Conservation (phyloP, 441 rosid genomes). For the Corymbia calophylla region DNA sequence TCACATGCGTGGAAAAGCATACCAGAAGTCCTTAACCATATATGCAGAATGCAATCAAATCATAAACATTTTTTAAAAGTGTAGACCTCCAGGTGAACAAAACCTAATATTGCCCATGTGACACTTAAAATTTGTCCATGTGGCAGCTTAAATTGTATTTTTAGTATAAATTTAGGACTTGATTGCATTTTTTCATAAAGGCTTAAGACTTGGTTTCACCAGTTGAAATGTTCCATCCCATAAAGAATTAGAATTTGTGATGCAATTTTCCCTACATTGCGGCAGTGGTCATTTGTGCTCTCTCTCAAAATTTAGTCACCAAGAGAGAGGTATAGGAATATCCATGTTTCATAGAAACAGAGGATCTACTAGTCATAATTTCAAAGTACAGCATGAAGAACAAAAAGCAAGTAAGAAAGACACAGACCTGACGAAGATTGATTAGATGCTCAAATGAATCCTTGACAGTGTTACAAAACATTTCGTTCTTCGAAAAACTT, state of each 20-base stretch:
- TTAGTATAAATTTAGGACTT: background rate
- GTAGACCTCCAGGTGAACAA: background rate
- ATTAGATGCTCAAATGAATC: conserved; percentile 95
- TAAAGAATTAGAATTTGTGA: background rate
- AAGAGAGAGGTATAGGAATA: background rate
- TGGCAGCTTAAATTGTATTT: background rate
- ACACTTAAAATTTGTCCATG: background rate
- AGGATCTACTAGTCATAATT: background rate
- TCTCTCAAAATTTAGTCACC: background rate
- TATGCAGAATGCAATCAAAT: background rate
- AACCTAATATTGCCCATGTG: background rate
- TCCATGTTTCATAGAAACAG: background rate
- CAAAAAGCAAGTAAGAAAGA: background rate
- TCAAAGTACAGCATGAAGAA: background rate
- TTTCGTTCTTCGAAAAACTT: conserved; percentile 88
- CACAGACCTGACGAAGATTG: conserved; percentile 90
- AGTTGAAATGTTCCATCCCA: background rate
- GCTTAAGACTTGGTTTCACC: background rate
- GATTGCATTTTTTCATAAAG: background rate
- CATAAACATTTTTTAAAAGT: background rate
- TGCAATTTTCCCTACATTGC: background rate
- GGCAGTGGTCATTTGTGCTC: background rate
- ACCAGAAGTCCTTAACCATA: background rate
- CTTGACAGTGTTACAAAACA: conserved; percentile 84
- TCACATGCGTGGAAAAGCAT: background rate